phyloP scores from a whole-genome alignment of 768 basidiomycete species.

The Lyophyllum semitale region DNA sequence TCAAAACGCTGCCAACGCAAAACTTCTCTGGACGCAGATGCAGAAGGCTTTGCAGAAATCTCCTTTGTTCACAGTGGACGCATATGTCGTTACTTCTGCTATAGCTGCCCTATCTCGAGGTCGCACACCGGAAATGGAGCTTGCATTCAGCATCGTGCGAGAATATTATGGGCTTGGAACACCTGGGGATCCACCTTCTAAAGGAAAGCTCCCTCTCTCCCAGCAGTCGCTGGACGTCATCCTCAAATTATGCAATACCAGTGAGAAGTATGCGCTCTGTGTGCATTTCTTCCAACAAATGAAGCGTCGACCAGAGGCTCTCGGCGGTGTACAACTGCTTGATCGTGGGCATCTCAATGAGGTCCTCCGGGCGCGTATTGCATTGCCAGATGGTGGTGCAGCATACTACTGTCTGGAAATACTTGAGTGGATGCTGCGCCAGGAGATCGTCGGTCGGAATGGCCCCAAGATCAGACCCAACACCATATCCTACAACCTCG shows the following conservation, averaged over 20 bases:
- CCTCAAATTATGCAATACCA: constrained; percentile 56
- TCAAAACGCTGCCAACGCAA: constrained; percentile 66
- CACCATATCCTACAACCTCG: constrained; percentile 59
- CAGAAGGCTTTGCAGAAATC: constrained; percentile 50
- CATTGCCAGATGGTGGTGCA: constrained; percentile 37
- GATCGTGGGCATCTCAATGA: constrained; percentile 61
- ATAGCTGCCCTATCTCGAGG: constrained; percentile 61
- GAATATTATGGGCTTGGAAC: constrained; percentile 64
- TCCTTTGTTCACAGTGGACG: constrained; percentile 52
- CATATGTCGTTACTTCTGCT: constrained; percentile 50
- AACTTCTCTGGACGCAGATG: constrained; percentile 70
- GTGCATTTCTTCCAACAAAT: constrained; percentile 62
- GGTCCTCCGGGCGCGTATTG: constrained; percentile 56
- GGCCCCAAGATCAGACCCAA: constrained; percentile 49
- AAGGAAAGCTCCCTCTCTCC: constrained; percentile 43
- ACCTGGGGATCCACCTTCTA: constrained; percentile 40
- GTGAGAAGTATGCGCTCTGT: constrained; percentile 46
- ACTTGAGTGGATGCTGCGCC: constrained; percentile 71
- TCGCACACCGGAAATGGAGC: constrained; percentile 55
- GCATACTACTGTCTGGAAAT: constrained; percentile 55
- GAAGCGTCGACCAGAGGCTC: constrained; percentile 44
- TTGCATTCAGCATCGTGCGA: constrained; percentile 64
- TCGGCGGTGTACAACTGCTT: constrained; percentile 41
- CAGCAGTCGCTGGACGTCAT: constrained; percentile 52
- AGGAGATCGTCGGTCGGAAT: constrained; percentile 46